Evolutionary conservation across 495 filamentous ascomycete species (phyloP).

Genomic region (Hypoxylon crocopeplum): DNA sequence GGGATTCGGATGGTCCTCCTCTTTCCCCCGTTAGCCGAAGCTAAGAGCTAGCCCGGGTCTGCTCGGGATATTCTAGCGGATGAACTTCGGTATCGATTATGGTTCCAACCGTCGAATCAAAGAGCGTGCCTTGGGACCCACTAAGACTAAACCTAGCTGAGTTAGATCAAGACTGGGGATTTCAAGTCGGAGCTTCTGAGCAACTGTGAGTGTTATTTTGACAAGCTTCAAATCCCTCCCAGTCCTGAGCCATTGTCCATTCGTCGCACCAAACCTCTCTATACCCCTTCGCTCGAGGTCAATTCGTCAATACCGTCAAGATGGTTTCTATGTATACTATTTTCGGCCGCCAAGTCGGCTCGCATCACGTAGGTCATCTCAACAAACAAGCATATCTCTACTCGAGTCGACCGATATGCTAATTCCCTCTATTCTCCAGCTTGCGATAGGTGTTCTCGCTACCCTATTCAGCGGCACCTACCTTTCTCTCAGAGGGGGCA

Average conservation of each 20-base stretch:
- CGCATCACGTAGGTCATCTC: slow-evolving; percentile 79
- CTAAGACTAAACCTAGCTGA: slow-evolving; percentile 22
- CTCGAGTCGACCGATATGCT: slow-evolving; percentile 22
- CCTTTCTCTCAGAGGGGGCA: slow-evolving; percentile 64
- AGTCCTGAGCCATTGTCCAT: slow-evolving; percentile 40
- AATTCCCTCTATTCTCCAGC: slow-evolving; percentile 58
- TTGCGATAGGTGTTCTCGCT: slow-evolving; percentile 83
- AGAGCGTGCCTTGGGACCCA: slow-evolving; percentile 1
- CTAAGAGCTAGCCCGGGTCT: slow-evolving; percentile 4
- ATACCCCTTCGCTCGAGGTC: slow-evolving; percentile 29
- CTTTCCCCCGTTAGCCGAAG: too few relatives aligned
- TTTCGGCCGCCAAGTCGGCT: slow-evolving; percentile 89
- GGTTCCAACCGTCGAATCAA: slow-evolving; percentile 2
- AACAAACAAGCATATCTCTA: neutral
- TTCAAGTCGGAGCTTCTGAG: slow-evolving; percentile 34
- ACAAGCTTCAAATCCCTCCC: slow-evolving; percentile 30
- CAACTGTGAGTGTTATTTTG: slow-evolving; percentile 35
- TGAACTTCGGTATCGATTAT: slow-evolving; percentile 16
- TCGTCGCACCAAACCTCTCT: slow-evolving; percentile 18
- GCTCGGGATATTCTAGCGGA: slow-evolving; percentile 9
- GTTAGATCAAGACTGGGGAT: slow-evolving; percentile 34
- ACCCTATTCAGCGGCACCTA: slow-evolving; percentile 65
- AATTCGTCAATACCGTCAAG: slow-evolving; percentile 58
- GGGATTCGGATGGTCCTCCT: slow-evolving; percentile 18
- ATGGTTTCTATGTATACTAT: slow-evolving; percentile 91